Base-by-base conservation (phyloP, 345 rosid species). In the Combretum micranthum region DNA sequence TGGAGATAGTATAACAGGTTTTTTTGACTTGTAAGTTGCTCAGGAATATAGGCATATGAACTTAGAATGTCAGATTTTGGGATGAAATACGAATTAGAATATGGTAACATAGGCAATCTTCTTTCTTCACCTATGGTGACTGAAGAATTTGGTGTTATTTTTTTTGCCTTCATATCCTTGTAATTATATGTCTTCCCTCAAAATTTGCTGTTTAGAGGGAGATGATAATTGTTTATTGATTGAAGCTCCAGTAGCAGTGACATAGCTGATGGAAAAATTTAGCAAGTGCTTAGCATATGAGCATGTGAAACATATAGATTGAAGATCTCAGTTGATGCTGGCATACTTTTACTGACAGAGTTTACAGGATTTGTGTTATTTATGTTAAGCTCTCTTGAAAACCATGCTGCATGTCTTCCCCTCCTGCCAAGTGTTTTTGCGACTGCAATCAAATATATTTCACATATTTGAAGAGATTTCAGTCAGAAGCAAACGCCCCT, bases 1-100 rank as follows among this genome's bases (percentile, higher is more conserved):
- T 59, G 71, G 80, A 74, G 77, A 70, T 80, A 64, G 56, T 48
- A 64, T 56, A 12, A 48, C 50, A 4, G 3, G 20, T 6, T 17
- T 20, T 15, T 10, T 47, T 4, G 17, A 14, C 20, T 44, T 26
- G 18, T 25, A 58, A 44, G 48, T 25, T 47, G 42, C 52, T 51
- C 19, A 50, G 46, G 52, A 15, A 20, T 53, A 53, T 53, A 26
- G 52, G 46, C 59, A 18, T 54, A 19, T 45, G 42, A 46, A 44
- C 26, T 55, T 63, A 52, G 20, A 60, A 51, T 20, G 47, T 26
- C 47, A 37, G 37, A 45, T 55, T 54, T 47, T 20, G n/a, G 43
- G 42, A 55, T 15, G 60, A 43, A 20, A 47, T 56, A 23, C 48
- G 60, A 20, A 20, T 47, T 47, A 54, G 46, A 37, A 15, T 17